phyloP scores from a whole-genome alignment of 2,329 filamentous ascomycete species.

The Magnaporthales sp. region DNA sequence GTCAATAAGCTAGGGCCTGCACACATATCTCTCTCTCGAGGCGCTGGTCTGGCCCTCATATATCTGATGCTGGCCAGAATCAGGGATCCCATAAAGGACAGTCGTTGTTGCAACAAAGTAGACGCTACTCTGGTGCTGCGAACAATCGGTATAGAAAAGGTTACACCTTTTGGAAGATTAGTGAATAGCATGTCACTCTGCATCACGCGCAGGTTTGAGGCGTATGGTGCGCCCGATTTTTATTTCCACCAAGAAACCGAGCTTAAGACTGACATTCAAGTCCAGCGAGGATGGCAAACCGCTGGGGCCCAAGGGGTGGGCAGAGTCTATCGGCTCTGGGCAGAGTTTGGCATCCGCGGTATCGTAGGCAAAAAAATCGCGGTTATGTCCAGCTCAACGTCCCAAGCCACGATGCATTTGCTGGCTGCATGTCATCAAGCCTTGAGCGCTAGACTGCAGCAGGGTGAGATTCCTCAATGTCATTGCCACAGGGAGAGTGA shows the following conservation, averaged over 20 bases:
- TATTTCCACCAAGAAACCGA: neutral
- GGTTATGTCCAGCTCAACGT: too few relatives aligned
- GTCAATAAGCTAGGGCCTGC: neutral
- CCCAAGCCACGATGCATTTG: too few relatives aligned
- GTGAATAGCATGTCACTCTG: neutral
- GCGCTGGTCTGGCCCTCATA: neutral
- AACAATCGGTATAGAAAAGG: neutral
- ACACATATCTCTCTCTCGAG: neutral
- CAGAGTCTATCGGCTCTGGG: neutral
- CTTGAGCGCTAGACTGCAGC: neutral
- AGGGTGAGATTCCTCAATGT: too few relatives aligned
- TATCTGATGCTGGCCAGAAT: neutral
- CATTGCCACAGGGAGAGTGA: too few relatives aligned
- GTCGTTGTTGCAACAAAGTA: neutral
- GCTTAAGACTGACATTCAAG: neutral
- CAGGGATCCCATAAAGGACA: neutral
- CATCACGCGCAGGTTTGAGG: neutral
- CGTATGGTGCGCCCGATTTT: neutral
- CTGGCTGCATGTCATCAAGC: neutral
- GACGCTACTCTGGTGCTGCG: neutral
- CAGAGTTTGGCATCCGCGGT: too few relatives aligned
- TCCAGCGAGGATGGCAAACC: neutral
- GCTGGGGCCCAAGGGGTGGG: neutral
- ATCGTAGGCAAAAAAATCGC: too few relatives aligned
- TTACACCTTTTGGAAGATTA: neutral